A percentile compares a stretch with the other conserved stretches of the same genome.
phyloP scores from a whole-genome alignment of 495 filamentous ascomycete species.

The Aspergillus biplanus region DNA sequence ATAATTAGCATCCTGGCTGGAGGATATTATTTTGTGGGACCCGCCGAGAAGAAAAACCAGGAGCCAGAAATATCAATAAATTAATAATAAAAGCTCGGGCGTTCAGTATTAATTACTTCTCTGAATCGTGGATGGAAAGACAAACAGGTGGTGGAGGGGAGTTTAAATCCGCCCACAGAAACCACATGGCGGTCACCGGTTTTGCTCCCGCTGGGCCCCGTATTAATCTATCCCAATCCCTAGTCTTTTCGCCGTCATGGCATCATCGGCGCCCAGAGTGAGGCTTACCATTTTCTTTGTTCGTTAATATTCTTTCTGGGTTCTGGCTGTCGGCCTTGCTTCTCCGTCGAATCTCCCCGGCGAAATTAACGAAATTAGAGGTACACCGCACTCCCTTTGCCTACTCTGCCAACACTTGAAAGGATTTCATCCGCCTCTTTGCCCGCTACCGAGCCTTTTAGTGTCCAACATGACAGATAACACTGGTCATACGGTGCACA shows the following conservation, averaged over 20 bases:
- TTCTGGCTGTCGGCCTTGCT: not conserved
- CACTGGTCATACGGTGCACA: not conserved
- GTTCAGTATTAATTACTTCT: not conserved
- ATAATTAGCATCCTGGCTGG: not conserved
- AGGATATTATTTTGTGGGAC: not conserved
- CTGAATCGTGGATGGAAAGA: not conserved
- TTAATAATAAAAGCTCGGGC: not conserved
- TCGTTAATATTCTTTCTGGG: not conserved
- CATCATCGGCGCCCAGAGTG: not conserved
- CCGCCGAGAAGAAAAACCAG: not conserved
- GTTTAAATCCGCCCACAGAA: not conserved
- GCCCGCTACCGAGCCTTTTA: not conserved
- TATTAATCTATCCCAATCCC: constrained; percentile 3
- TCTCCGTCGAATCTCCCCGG: not conserved
- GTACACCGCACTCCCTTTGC: not conserved
- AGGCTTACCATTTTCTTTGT: not conserved
- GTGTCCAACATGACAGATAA: not conserved
- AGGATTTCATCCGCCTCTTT: not conserved
- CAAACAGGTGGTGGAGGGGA: not conserved
- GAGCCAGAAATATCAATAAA: not conserved
- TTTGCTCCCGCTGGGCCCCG: not conserved
- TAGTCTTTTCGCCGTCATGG: not conserved
- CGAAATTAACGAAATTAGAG: not conserved
- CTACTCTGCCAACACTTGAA: not conserved
- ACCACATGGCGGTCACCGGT: constrained; percentile 2